Evolutionary conservation across 2,329 filamentous ascomycete species (phyloP), one percentile per base, ranked within the genome.

Genomic region (Penicillium sclerotigenum): DNA sequence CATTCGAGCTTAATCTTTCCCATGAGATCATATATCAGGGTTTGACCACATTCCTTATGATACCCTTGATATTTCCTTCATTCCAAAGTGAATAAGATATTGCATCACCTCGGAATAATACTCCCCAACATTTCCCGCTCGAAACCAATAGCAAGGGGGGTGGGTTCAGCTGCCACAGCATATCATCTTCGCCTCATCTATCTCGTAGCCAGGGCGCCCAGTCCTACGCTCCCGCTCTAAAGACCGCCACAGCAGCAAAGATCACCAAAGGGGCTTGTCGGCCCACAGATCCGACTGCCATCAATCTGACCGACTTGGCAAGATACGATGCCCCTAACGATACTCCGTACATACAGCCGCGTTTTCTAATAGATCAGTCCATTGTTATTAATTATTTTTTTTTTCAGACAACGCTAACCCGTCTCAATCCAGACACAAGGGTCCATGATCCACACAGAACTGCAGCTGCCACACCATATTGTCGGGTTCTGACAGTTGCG

Each of bases 401-500:
- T 28, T 36, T 46, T 22, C 33, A 20, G 47, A 29, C 18, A 20
- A 50, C 34, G 41, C 47, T 55, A 55, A 52, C 3, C n/a, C 4
- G 28, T 40, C 47, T 20, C 29, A 40, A 49, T 18, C 49, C 40
- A 43, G 47, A 43, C 26, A 41, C 29, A 42, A 42, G 50, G 54
- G 48, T 50, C 40, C 31, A 56, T 47, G 62, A 62, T 62, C 59
- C 58, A 60, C 61, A 43, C 36, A 58, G 37, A 37, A 55, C 36
- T 10, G 37, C 59, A 65, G 56, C 56, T 64, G 52, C 48, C 53
- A 60, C 54, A 55, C 67, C 66, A 59, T 38, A 59, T 47, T 64
- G 67, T 66, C 65, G 66, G 67, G 65, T 63, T 65, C 52, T 59
- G 57, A 61, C 59, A 60, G 47, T 58, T 51, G 57, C 53, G 51